phyloP scores from a whole-genome alignment of 768 basidiomycete species.

The Austroboletus eburneus region DNA sequence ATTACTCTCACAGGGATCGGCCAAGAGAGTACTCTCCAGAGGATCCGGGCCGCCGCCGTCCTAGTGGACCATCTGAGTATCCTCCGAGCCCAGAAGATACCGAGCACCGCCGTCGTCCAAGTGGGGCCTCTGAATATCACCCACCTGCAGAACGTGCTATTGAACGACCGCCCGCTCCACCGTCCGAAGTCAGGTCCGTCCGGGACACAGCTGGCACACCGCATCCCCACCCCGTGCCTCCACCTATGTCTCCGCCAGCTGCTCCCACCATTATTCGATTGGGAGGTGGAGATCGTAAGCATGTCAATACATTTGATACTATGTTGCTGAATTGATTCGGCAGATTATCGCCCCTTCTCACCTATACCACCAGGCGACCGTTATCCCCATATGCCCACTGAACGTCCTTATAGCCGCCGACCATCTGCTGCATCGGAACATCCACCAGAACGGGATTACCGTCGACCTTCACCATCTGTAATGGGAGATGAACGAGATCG shows the following conservation, averaged over 20 bases:
- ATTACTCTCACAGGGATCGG: not conserved
- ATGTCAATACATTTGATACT: not conserved
- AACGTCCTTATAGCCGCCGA: not conserved
- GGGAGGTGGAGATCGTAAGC: slow-evolving; percentile 24
- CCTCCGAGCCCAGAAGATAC: not conserved
- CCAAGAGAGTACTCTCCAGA: not conserved
- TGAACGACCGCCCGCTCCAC: slow-evolving; percentile 10
- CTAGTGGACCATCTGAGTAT: not conserved
- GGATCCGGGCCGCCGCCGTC: not conserved
- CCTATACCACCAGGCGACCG: slow-evolving; percentile 12
- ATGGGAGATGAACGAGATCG: not conserved
- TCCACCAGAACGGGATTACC: too few relatives aligned
- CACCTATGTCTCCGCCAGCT: slow-evolving; percentile 16
- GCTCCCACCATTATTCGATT: slow-evolving; percentile 30
- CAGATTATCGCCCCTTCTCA: slow-evolving; percentile 18
- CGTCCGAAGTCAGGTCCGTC: slow-evolving; percentile 7
- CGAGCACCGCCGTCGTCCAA: not conserved
- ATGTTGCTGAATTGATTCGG: slow-evolving; percentile 6
- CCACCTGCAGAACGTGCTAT: slow-evolving; percentile 11
- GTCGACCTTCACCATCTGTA: too few relatives aligned
- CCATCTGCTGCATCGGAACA: too few relatives aligned
- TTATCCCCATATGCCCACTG: slow-evolving; percentile 15
- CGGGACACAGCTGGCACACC: slow-evolving; percentile 3
- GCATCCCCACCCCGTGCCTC: not conserved
- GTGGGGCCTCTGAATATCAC: not conserved